A percentile compares a stretch with the other conserved stretches of the same genome.
Conservation (phyloP, 768 basidiomycete species). For the Russula lepida region DNA sequence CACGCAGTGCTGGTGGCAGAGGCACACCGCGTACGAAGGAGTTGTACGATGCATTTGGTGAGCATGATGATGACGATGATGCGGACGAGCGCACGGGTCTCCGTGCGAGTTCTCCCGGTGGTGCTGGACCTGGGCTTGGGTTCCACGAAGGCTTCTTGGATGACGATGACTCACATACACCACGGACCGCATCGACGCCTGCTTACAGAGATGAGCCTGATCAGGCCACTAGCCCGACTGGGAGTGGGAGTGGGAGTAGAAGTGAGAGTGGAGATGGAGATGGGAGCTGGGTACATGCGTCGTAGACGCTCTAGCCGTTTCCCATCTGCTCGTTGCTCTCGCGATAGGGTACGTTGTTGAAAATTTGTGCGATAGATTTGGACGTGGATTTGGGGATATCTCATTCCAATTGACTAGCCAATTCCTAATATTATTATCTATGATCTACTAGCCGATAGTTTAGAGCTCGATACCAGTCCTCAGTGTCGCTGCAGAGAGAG, state of each 20-base stretch:
- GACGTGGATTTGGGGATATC: neutral
- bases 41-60: constrained; percentile 94
- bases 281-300: constrained; percentile 72
- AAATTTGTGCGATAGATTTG: neutral
- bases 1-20: constrained; percentile 26
- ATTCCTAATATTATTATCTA: neutral
- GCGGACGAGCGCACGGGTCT: constrained; percentile 66
- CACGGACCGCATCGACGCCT: constrained; percentile 21
- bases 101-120: constrained; percentile 32
- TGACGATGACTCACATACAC: constrained; percentile 51
- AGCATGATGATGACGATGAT: constrained; percentile 66
- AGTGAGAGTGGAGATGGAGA: constrained; percentile 42
- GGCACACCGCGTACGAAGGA: constrained; percentile 55
- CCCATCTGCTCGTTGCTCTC: neutral
- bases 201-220: constrained; percentile 51
- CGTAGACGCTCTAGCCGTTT: constrained; percentile 31
- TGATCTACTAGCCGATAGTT: neutral
- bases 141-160: constrained; percentile 80
- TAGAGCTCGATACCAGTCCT: neutral
- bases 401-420: neutral
- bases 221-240: constrained; percentile 14
- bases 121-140: constrained; percentile 27
- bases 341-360: neutral
- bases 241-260: constrained; percentile 28
- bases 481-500: neutral